Evolutionary conservation across 331 rosid genomes (phyloP).

Genomic region (Prunus yedoensis): DNA sequence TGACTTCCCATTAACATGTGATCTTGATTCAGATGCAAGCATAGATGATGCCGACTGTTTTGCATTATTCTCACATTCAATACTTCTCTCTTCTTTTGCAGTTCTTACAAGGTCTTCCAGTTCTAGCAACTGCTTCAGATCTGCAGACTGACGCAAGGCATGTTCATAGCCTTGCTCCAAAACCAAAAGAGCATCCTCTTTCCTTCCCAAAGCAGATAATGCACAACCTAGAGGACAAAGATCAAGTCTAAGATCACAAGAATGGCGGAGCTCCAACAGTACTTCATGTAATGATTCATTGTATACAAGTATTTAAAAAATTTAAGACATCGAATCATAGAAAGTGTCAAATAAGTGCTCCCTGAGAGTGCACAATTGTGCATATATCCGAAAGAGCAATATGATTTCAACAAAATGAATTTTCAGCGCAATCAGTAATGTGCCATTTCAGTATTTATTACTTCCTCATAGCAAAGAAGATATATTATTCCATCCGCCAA

Average conservation of each 20-base stretch:
- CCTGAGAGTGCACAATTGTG: not conserved
- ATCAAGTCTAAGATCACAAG: slow-evolving; percentile 31
- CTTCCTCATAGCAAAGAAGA: too few species aligned
- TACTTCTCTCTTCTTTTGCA: slow-evolving; percentile 47
- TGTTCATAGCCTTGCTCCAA: slow-evolving; percentile 89
- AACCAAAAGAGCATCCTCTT: slow-evolving; percentile 65
- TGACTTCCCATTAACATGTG: slow-evolving; percentile 29
- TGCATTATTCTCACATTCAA: slow-evolving; percentile 34
- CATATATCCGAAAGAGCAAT: not conserved
- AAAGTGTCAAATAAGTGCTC: not conserved
- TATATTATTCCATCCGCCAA: not conserved
- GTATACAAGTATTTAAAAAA: not conserved
- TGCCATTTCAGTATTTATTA: not conserved
- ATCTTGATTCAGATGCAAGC: slow-evolving; percentile 38
- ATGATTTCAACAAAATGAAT: not conserved
- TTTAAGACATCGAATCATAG: not conserved
- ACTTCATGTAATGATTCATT: not conserved
- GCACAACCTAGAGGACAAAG: slow-evolving; percentile 61
- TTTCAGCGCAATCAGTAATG: not conserved
- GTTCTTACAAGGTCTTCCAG: slow-evolving; percentile 71
- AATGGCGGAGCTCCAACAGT: not conserved
- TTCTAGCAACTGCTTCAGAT: slow-evolving; percentile 83
- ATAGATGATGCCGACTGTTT: slow-evolving; percentile 20
- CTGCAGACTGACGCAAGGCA: slow-evolving; percentile 70
- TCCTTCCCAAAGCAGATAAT: slow-evolving; percentile 73